Conservation (phyloP, 2,329 filamentous ascomycete genomes). For the Coleophoma eucalyptorum region DNA sequence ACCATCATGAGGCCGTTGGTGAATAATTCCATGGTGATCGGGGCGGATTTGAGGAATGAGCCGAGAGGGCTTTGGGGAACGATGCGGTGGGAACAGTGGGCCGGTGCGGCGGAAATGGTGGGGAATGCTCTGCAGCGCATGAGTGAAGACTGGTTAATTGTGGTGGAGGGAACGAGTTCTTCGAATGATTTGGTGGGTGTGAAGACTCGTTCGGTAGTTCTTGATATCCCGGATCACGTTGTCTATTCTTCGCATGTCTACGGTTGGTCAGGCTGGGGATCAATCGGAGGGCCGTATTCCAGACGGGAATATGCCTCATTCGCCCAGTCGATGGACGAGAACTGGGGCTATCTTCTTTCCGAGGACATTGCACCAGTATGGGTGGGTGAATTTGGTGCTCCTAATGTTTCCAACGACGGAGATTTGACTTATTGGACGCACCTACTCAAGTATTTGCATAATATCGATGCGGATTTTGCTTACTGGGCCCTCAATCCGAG, state of each 20-base stretch:
- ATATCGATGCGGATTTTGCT: slow-evolving; percentile 60
- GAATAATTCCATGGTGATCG: slow-evolving; percentile 58
- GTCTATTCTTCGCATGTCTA: slow-evolving; percentile 70
- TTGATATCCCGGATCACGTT: slow-evolving; percentile 50
- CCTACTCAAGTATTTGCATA: slow-evolving; percentile 53
- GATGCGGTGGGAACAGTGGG: slow-evolving; percentile 64
- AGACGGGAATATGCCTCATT: slow-evolving; percentile 61
- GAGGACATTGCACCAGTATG: slow-evolving; percentile 57
- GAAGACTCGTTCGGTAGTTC: slow-evolving; percentile 48
- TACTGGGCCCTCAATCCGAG: slow-evolving; percentile 69
- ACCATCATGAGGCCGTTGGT: slow-evolving; percentile 56
- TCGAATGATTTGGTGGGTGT: slow-evolving; percentile 61
- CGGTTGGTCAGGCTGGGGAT: slow-evolving; percentile 67
- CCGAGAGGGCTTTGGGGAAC: slow-evolving; percentile 66
- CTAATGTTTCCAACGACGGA: slow-evolving; percentile 45
- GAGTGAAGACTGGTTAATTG: slow-evolving; percentile 61
- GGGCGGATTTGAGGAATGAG: slow-evolving; percentile 65
- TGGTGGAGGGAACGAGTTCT: slow-evolving; percentile 65
- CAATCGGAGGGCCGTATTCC: slow-evolving; percentile 53
- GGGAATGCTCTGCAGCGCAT: slow-evolving; percentile 57
- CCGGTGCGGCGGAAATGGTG: slow-evolving; percentile 57
- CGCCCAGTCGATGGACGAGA: slow-evolving; percentile 54
- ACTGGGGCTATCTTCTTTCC: slow-evolving; percentile 63
- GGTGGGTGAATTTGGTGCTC: slow-evolving; percentile 65
- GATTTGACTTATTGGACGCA: slow-evolving; percentile 65